Evolutionary conservation across 2,329 filamentous ascomycete species (phyloP), one percentile per base, ranked within the genome.

Genomic region (Fusarium armeniacum): DNA sequence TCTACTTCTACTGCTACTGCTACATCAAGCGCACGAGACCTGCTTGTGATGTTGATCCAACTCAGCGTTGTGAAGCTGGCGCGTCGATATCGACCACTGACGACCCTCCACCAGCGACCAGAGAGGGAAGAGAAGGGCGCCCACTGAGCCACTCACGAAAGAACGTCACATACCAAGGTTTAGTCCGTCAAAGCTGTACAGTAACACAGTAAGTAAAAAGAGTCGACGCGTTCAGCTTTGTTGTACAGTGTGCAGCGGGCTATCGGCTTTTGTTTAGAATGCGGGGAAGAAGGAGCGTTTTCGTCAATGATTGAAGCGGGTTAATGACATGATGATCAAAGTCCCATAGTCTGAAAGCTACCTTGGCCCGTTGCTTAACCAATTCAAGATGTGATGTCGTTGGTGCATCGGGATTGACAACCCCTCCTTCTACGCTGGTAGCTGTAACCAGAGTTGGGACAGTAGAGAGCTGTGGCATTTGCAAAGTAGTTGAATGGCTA

Each of bases 41-140:
- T 67, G 60, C n/a, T 57, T 58, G 66, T 71, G 73, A 72, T 75
- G 69, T 70, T 71, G 68, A 73, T 61, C 60, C 63, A 71, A 51
- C 63, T 62, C 69, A 68, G 45, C 55, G 58, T 60, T 45, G 65
- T 46, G 49, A 63, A 45, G 62, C 54, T 58, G 67, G 63, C 45
- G 55, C 56, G 54, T 52, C 44, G 58, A 59, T 76, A 66, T 67
- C 70, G 67, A 69, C 76, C 76, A 77, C 68, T 77, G 75, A 71
- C 69, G 66, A 77, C 76, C 76, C 76, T 77, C 76, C 76, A 77
- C 58, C 71, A 73, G 35, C 40, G 55, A 35, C 62, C 58, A 58
- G 45, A 73, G 62, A 50, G 26, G 59, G 59, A 68, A 46, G 64
- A 62, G 57, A 51, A 65, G 45, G 51, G 58, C 46, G 58, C 57